These are phyloP conservation scores for Lavandula angustifolia DNA, from an alignment of 257 asterid species.

Conservation along the genomic window DNA sequence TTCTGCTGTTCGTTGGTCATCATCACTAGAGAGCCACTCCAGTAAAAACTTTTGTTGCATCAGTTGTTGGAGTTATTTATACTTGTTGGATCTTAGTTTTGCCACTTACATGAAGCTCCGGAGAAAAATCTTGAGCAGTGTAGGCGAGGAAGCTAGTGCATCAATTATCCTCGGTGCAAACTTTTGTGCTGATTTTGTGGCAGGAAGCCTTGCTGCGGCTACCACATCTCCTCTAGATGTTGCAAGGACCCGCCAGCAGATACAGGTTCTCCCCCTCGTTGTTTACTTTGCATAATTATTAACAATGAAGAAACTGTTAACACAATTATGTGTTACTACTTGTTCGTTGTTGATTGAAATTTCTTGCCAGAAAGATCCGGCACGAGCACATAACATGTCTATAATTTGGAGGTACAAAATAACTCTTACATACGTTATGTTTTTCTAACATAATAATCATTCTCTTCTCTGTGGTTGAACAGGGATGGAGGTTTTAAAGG, in stretches of 20 bases:
- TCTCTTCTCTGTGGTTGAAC: conserved; percentile 15
- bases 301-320: too few relatives aligned
- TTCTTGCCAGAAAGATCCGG: conserved; percentile 58
- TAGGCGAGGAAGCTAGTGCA: conserved; percentile 53
- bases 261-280: conserved; percentile 55
- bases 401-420: conserved; percentile 70
- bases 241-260: conserved; percentile 80
- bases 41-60: conserved; percentile 41
- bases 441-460: too few relatives aligned
- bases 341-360: background rate
- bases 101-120: conserved; percentile 54
- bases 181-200: conserved; percentile 72
- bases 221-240: conserved; percentile 81
- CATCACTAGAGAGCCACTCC: conserved; percentile 89
- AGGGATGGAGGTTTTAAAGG: conserved; percentile 80
- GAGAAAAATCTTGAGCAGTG: conserved; percentile 56
- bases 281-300: too few relatives aligned
- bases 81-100: conserved; percentile 5
- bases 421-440: background rate
- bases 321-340: background rate
- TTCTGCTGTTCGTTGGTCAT: conserved; percentile 92
- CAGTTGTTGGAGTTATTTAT: background rate
- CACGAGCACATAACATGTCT: conserved; percentile 65
- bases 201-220: conserved; percentile 87
- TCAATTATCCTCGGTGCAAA: conserved; percentile 64